phyloP scores from a whole-genome alignment of 1,284 basidiomycete species.

The Amylostereum areolatum region DNA sequence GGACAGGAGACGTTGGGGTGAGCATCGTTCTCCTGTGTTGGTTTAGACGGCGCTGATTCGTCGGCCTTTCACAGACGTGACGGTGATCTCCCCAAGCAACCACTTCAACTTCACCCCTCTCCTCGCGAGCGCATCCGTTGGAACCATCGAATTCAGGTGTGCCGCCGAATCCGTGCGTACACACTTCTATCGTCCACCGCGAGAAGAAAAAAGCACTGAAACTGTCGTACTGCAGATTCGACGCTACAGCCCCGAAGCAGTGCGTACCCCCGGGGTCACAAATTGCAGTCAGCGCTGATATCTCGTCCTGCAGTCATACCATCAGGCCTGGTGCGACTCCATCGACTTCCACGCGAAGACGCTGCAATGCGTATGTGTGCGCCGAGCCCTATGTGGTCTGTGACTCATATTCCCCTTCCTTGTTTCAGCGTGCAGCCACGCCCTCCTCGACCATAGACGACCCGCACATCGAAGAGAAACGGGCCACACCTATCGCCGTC shows the following conservation, averaged over 20 bases:
- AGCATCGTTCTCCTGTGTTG: conserved; percentile 16
- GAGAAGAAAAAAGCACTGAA: conserved; percentile 10
- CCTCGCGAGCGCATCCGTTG: conserved; percentile 72
- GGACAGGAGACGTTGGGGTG: conserved; percentile 66
- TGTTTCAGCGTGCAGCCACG: conserved; percentile 56
- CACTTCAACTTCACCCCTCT: conserved; percentile 86
- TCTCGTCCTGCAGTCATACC: conserved; percentile 37
- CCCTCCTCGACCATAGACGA: conserved; percentile 15
- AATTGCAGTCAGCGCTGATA: not conserved
- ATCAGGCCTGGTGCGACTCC: conserved; percentile 69
- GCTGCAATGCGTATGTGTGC: conserved; percentile 47
- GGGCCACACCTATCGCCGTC: too few relatives aligned
- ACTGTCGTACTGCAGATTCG: conserved; percentile 34
- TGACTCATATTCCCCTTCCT: conserved; percentile 1
- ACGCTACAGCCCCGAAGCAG: conserved; percentile 50
- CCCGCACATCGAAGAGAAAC: not conserved
- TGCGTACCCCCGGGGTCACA: conserved; percentile 29
- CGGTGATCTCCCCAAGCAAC: conserved; percentile 66
- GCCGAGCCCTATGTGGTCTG: not conserved
- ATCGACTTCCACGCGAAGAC: conserved; percentile 67
- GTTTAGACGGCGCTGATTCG: conserved; percentile 2
- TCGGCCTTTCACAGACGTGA: conserved; percentile 45
- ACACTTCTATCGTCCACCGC: conserved; percentile 15
- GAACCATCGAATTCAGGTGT: conserved; percentile 77
- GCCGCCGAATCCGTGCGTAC: conserved; percentile 73